Evolutionary conservation across 805 yeast genomes (phyloP).

Genomic region (Lipomyces yamanashiensis): DNA sequence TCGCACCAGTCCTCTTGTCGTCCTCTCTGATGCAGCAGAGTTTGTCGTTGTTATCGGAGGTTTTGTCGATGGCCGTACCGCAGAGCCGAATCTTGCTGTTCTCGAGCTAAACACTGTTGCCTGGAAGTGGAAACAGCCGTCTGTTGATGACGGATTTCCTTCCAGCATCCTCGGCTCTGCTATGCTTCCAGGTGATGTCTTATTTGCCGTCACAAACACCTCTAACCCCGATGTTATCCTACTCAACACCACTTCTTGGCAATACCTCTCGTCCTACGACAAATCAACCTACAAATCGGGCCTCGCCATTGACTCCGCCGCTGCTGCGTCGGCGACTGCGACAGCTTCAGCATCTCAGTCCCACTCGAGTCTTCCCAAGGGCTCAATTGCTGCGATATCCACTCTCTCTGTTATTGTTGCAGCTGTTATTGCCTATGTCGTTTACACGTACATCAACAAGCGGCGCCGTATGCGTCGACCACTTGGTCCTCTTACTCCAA

Average conservation of each 20-base stretch:
- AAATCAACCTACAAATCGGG: constrained; percentile 25
- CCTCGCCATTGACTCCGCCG: constrained; percentile 7
- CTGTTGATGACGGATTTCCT: constrained; percentile 22
- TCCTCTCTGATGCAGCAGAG: constrained; percentile 55
- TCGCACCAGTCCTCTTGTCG: constrained; percentile 56
- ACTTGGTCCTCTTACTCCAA: constrained; percentile 30
- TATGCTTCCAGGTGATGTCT: constrained; percentile 43
- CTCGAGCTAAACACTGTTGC: constrained; percentile 41
- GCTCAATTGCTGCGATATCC: constrained; percentile 53
- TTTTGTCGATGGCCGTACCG: constrained; percentile 46
- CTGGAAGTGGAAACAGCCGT: constrained; percentile 34
- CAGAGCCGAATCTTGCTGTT: constrained; percentile 52
- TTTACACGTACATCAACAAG: constrained; percentile 42
- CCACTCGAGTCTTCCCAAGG: constrained; percentile 39
- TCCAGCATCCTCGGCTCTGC: constrained; percentile 42
- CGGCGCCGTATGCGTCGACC: constrained; percentile 37
- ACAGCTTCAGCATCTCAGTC: constrained; percentile 14
- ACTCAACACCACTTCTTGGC: constrained; percentile 26
- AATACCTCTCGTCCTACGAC: constrained; percentile 17
- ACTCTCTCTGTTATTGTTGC: constrained; percentile 52
- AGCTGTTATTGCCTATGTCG: constrained; percentile 44
- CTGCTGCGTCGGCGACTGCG: constrained; percentile 21
- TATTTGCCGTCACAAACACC: constrained; percentile 31
- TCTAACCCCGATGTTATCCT: constrained; percentile 13
- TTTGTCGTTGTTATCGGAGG: constrained; percentile 68